Base-by-base conservation (phyloP, 1,139 yeast species). In the Waltiozyma solani region DNA sequence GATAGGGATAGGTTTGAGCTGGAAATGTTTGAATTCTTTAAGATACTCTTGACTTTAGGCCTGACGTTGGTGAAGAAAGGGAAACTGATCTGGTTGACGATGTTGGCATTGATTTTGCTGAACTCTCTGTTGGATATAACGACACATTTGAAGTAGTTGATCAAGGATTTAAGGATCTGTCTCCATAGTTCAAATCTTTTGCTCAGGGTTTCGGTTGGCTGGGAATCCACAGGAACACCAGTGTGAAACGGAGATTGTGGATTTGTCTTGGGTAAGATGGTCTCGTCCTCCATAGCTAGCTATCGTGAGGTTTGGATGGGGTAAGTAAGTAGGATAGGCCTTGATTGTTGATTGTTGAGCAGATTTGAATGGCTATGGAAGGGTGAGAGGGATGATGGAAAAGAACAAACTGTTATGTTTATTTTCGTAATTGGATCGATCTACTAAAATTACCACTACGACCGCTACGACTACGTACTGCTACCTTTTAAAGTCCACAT, bases 121-220 rank as follows among this genome's bases (percentile, higher is more conserved):
- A 76, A 79, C 48, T 79, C 82, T 54, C 79, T 83, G 52, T 79
- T 80, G 23, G 82, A 79, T 41, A 76, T 63, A 5, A 78, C 63
- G 34, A 78, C 66, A 47, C 80, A 84, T 46, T 73, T 74, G 47
- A 77, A 69, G 55, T 82, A 82, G 44, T 67, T 65, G 26, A 76
- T 64, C 43, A 81, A 55, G 15, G 82, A 76, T 49, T 76, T 77
- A 45, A 82, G 66, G 44, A 81, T 71, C 56, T 73, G 74, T 52
- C 80, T 76, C 86, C 89, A 82, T 41, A 73, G 69, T 44, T 77
- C 76, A 57, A 82, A 81, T 51, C 82, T 66, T 40, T 66, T 71
- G 39, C 60, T 58, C 10, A 65, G 41, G 8, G 61, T 53, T 41
- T 62, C 63, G 3, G 67, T 63, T 22, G 67, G 68, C 5, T 43